Evolutionary conservation across 2,329 filamentous ascomycete species (phyloP).

Genomic region (Curvularia sp.): DNA sequence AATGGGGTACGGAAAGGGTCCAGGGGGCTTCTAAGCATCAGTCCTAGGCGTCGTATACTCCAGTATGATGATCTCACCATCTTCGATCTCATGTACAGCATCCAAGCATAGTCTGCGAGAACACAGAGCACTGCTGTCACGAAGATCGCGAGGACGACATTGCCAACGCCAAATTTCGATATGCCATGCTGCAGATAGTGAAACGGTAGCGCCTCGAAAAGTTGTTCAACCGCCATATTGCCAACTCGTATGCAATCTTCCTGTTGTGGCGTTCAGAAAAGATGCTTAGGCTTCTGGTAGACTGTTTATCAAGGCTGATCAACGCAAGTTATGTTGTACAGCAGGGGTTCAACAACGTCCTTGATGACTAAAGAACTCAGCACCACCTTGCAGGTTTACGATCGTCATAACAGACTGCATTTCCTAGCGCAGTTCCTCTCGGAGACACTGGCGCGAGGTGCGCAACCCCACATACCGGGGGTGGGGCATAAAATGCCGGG

Average conservation of each 20-base stretch:
- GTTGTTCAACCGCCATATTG: constrained; percentile 41
- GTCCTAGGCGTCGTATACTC: neutral
- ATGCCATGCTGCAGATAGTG: constrained; percentile 43
- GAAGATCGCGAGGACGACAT: constrained; percentile 33
- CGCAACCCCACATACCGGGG: constrained; percentile 38
- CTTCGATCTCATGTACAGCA: constrained; percentile 59
- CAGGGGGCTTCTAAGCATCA: constrained; percentile 56
- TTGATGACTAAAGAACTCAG: neutral
- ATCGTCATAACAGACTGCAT: neutral
- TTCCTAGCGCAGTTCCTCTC: neutral
- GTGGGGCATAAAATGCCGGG: constrained; percentile 39
- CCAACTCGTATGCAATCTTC: neutral
- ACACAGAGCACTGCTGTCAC: constrained; percentile 34
- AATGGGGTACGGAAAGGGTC: constrained; percentile 62
- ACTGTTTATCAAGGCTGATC: neutral
- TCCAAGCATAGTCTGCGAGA: constrained; percentile 57
- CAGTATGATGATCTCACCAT: constrained; percentile 49
- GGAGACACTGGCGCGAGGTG: constrained; percentile 1
- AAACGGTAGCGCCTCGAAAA: constrained; percentile 40
- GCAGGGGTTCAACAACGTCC: neutral
- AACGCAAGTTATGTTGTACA: neutral
- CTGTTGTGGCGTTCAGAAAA: neutral
- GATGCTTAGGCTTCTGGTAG: neutral
- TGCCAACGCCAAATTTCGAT: constrained; percentile 38
- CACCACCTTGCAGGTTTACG: constrained; percentile 1